Evolutionary conservation across 1,139 yeast species (phyloP).

Genomic region (Suhomyces bribrorum): DNA sequence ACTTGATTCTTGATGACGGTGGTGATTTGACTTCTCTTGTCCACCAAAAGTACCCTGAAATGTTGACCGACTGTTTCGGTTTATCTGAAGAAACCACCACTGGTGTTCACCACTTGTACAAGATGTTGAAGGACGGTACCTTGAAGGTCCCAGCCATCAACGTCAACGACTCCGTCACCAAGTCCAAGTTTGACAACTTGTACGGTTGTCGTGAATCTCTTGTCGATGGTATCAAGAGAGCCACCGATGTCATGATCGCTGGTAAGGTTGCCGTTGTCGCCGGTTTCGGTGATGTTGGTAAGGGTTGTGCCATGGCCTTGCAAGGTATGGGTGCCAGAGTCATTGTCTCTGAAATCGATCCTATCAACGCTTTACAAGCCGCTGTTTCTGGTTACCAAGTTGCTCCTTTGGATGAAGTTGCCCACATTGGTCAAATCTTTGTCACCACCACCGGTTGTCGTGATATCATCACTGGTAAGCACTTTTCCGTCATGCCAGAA

Average conservation of each 20-base stretch:
- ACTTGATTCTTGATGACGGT: slow-evolving; percentile 99
- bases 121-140: slow-evolving; percentile 85
- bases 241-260: slow-evolving; percentile 99
- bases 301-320: slow-evolving; percentile 99
- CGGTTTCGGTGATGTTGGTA: slow-evolving; percentile 99
- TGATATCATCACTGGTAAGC: slow-evolving; percentile 90
- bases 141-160: slow-evolving; percentile 99
- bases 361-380: slow-evolving; percentile 99
- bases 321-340: slow-evolving; percentile 99
- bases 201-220: slow-evolving; percentile 99
- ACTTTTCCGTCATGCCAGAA: slow-evolving; percentile 93
- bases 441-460: slow-evolving; percentile 99
- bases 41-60: slow-evolving; percentile 98
- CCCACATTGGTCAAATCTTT: slow-evolving; percentile 91
- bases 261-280: slow-evolving; percentile 99
- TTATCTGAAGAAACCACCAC: slow-evolving; percentile 99
- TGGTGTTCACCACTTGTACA: slow-evolving; percentile 99
- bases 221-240: slow-evolving; percentile 99
- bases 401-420: slow-evolving; percentile 93
- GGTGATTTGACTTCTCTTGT: slow-evolving; percentile 98
- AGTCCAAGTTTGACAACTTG: slow-evolving; percentile 98
- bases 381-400: slow-evolving; percentile 99
- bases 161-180: slow-evolving; percentile 98
- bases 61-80: slow-evolving; percentile 94
- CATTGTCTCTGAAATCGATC: slow-evolving; percentile 95